Evolutionary conservation across 108 stramenopile species (phyloP).

Genomic region (Discostella stelligeroides): DNA sequence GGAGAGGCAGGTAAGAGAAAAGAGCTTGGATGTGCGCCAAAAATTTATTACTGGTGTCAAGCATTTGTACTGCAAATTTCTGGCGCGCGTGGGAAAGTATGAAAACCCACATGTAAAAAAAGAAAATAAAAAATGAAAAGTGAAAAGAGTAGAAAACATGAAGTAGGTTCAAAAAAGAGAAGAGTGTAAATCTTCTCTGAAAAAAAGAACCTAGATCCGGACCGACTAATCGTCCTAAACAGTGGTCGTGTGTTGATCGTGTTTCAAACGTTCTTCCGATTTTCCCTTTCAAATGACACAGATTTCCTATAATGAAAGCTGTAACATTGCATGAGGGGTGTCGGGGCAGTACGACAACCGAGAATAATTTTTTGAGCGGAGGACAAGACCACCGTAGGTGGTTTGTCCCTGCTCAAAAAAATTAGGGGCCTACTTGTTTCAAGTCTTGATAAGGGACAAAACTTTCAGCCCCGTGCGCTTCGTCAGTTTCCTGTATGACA

Average conservation of each 20-base stretch:
- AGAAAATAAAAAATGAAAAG: too few relatives aligned
- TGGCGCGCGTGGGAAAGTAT: background rate
- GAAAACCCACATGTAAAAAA: background rate
- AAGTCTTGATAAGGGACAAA: too few relatives aligned
- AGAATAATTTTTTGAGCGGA: slow-evolving; percentile 5
- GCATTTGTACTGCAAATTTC: background rate
- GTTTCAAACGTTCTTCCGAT: too few relatives aligned
- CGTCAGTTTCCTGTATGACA: too few relatives aligned
- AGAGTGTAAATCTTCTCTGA: background rate
- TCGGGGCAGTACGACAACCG: background rate
- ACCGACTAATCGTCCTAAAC: too few relatives aligned
- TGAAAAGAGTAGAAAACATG: too few relatives aligned
- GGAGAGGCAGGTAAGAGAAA: background rate
- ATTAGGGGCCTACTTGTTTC: too few relatives aligned
- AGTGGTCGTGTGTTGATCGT: too few relatives aligned
- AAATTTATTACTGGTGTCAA: background rate
- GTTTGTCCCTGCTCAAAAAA: background rate
- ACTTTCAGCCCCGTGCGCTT: slow-evolving; percentile 8
- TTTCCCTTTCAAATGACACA: too few relatives aligned
- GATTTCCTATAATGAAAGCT: too few relatives aligned
- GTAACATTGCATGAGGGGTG: too few relatives aligned
- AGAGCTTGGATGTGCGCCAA: background rate
- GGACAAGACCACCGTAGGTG: slow-evolving; percentile 3
- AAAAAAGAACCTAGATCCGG: slow-evolving; percentile 1
- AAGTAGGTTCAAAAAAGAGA: slow-evolving; percentile 11